Conservation (phyloP, 495 filamentous ascomycete species). For the Tuber microsphaerosporum region DNA sequence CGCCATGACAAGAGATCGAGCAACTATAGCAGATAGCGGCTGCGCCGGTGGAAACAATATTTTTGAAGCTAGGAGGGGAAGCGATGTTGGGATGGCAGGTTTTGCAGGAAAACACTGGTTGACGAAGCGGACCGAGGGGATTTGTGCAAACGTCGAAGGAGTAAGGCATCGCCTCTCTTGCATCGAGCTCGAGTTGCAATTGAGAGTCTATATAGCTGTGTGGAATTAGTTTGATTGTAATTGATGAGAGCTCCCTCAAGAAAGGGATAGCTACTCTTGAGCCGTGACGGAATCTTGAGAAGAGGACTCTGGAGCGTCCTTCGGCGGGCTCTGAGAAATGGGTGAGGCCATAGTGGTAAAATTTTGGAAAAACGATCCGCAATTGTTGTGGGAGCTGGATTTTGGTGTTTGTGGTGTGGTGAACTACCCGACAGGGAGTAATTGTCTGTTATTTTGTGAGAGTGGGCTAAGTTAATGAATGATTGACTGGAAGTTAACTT, state of each 20-base stretch:
- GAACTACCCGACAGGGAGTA: background rate
- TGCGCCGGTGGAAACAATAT: conserved; percentile 31
- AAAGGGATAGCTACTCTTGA: conserved; percentile 56
- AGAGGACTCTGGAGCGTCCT: conserved; percentile 49
- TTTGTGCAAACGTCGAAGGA: conserved; percentile 90
- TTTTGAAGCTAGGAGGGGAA: conserved; percentile 38
- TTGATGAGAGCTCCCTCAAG: background rate
- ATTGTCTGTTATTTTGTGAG: background rate
- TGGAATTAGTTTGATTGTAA: background rate
- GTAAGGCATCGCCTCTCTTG: conserved; percentile 88
- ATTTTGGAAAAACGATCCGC: background rate
- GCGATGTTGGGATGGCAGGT: conserved; percentile 81
- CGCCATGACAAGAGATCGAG: conserved; percentile 91
- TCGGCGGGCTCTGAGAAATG: conserved; percentile 5
- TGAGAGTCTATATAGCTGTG: conserved; percentile 78
- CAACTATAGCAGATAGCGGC: conserved; percentile 94
- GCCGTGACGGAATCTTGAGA: conserved; percentile 71
- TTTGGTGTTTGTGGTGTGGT: background rate
- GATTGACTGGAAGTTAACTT: background rate
- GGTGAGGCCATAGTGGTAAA: conserved; percentile 15
- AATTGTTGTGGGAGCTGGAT: background rate
- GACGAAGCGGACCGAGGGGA: conserved; percentile 74
- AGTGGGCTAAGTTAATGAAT: background rate
- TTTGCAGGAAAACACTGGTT: conserved; percentile 79
- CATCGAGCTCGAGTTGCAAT: conserved; percentile 84